phyloP scores from a whole-genome alignment of 331 rosid genomes.

The Malus hybrid region DNA sequence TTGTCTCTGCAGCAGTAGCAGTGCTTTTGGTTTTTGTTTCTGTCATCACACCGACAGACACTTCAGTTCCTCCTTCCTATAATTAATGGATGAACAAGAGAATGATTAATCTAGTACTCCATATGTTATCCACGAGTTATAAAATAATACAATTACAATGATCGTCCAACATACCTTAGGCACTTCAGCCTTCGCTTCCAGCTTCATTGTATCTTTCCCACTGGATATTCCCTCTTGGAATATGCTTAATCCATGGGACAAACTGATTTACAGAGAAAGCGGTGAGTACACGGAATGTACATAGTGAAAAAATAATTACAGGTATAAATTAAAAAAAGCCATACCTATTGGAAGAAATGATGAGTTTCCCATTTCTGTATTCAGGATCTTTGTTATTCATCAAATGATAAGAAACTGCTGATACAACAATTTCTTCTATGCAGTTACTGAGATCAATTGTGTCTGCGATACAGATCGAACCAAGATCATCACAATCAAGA shows the following conservation, averaged over 20 bases:
- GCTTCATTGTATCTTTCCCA: constrained; percentile 45
- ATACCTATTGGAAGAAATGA: constrained; percentile 70
- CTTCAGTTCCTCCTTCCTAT: constrained; percentile 37
- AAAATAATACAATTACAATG: not conserved
- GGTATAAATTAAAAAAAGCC: not conserved
- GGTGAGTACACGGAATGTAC: constrained; percentile 13
- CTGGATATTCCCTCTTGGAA: constrained; percentile 58
- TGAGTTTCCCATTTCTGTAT: constrained; percentile 82
- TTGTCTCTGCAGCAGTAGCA: constrained; percentile 38
- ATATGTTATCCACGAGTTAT: constrained; percentile 4
- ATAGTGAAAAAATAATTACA: not conserved
- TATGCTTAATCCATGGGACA: constrained; percentile 74
- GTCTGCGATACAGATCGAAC: constrained; percentile 63
- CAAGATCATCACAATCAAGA: constrained; percentile 87
- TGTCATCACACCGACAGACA: constrained; percentile 19
- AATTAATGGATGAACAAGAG: not conserved
- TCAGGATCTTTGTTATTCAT: constrained; percentile 86
- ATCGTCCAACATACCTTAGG: constrained; percentile 49
- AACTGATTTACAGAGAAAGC: constrained; percentile 41
- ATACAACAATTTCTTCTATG: constrained; percentile 92
- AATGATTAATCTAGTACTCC: constrained; percentile 2
- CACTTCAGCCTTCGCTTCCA: constrained; percentile 49
- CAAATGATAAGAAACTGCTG: constrained; percentile 82
- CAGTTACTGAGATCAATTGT: constrained; percentile 76
- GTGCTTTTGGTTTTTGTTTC: constrained; percentile 41